These are phyloP conservation scores for Fusarium tanahbumbuense DNA, from an alignment of 2,329 filamentous ascomycete species.

Conservation along the genomic window DNA sequence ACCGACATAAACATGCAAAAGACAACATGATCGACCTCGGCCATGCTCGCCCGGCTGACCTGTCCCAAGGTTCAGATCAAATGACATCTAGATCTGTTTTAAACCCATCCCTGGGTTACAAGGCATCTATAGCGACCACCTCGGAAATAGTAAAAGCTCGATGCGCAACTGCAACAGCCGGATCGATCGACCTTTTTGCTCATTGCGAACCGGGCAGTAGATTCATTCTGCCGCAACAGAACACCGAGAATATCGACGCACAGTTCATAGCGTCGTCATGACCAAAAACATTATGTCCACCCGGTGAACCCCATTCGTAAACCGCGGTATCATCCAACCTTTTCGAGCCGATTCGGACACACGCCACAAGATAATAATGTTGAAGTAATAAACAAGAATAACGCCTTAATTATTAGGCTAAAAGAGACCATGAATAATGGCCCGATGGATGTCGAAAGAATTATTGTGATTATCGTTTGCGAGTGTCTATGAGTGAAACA, in stretches of 20 bases:
- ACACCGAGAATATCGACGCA: slow-evolving; percentile 37
- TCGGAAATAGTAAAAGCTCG: slow-evolving; percentile 15
- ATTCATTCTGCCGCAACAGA: slow-evolving; percentile 7
- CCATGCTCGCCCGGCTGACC: slow-evolving; percentile 16
- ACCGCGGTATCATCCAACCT: slow-evolving; percentile 35
- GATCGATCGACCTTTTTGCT: slow-evolving; percentile 12
- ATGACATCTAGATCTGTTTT: slow-evolving; percentile 18
- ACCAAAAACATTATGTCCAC: slow-evolving; percentile 46
- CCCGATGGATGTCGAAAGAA: slow-evolving; percentile 35
- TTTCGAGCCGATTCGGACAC: slow-evolving; percentile 37
- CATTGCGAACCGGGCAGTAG: slow-evolving; percentile 1
- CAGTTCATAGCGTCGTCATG: slow-evolving; percentile 45
- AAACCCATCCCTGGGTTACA: slow-evolving; percentile 8
- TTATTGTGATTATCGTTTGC: slow-evolving; percentile 29
- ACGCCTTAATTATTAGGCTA: slow-evolving; percentile 24
- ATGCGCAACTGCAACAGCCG: background rate
- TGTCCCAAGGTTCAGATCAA: background rate
- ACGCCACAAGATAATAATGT: slow-evolving; percentile 39
- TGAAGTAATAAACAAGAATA: slow-evolving; percentile 44
- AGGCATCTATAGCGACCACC: background rate
- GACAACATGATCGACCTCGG: slow-evolving; percentile 8
- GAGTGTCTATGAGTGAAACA: slow-evolving; percentile 84
- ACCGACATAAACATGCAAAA: slow-evolving; percentile 30
- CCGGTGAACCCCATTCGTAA: slow-evolving; percentile 31
- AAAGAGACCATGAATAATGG: slow-evolving; percentile 14